Evolutionary conservation across 1,284 basidiomycete species (phyloP).

Genomic region (Cutaneotrichosporon mucoides): DNA sequence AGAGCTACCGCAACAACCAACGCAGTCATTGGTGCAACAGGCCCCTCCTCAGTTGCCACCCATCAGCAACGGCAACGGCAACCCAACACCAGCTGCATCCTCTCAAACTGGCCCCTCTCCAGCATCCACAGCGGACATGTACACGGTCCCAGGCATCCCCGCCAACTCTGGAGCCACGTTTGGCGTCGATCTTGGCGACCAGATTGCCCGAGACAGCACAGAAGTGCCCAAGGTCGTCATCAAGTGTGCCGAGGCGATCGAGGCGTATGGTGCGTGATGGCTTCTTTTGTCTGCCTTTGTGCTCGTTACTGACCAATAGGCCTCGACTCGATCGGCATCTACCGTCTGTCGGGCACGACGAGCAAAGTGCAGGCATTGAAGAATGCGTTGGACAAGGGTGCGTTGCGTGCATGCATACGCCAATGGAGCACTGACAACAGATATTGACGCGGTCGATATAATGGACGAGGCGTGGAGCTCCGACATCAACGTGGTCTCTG

Average conservation of each 20-base stretch:
- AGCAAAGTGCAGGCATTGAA: conserved; percentile 82
- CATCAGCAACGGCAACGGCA: conserved; percentile 13
- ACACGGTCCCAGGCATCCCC: conserved; percentile 20
- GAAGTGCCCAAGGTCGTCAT: conserved; percentile 84
- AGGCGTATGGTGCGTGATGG: conserved; percentile 60
- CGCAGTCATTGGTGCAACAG: background rate
- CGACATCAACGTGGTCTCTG: conserved; percentile 94
- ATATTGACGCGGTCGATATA: conserved; percentile 77
- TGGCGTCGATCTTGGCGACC: conserved; percentile 84
- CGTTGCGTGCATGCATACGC: background rate
- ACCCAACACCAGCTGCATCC: background rate
- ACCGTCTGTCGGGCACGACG: conserved; percentile 86
- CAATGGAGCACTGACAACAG: conserved; percentile 49
- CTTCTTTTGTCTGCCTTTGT: background rate
- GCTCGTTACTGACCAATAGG: conserved; percentile 45
- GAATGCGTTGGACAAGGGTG: conserved; percentile 67
- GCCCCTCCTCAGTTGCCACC: conserved; percentile 4
- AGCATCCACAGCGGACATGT: conserved; percentile 6
- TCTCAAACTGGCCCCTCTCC: background rate
- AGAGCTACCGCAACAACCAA: background rate
- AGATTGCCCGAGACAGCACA: conserved; percentile 80
- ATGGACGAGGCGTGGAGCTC: conserved; percentile 83
- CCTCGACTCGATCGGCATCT: conserved; percentile 80
- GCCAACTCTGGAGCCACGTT: conserved; percentile 60
- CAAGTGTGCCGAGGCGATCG: conserved; percentile 88